Base-by-base conservation (phyloP, 2,329 filamentous ascomycete genomes). In the Penicillium glabrum region DNA sequence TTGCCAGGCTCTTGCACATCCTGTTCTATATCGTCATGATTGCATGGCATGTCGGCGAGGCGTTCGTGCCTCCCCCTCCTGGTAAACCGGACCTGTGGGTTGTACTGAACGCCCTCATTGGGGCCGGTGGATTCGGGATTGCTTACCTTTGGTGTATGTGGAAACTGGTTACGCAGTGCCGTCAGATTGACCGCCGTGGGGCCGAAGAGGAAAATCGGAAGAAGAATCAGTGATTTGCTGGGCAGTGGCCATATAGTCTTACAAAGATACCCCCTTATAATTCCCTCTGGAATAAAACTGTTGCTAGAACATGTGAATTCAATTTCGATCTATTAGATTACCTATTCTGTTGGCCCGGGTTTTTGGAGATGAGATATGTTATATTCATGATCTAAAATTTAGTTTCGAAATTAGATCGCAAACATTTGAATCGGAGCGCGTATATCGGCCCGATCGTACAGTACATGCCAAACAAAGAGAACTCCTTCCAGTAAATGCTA, bases 51-150 rank as follows among this genome's bases (percentile, higher is more conserved):
- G 74, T 90, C 13, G 77, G 86, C 0, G 91, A 96, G 64, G 83
- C 83, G 1, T 86, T 86, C 58, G 76, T 92, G 1, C 59, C 74
- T 10, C 87, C 93, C 14, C 93, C 93, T 5, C 66, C 78, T 0
- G 81, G 83, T 56, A 97, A 96, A 75, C 95, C 95, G 0, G 95
- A 99, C 77, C 78, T 99, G 1, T 99, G 93, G 93, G 88, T 96
- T 3, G 93, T 99, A 3, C 83, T 87, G 13, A 99, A 99, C 68
- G 92, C 95, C 9, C 86, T 91, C 19, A 76, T 98, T 23, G 95
- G 95, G 8, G 90, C 90, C 23, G 87, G 85, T 4, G 95, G 91
- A 0, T 99, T 98, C 72, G 84, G 84, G 0, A 77, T 96, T 33
- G 96, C 92, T 74, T 98, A 97, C 72, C 69, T 95, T 8, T 99